These are phyloP conservation scores for Coleophoma eucalyptorum DNA, from an alignment of 2,329 filamentous ascomycete species.

Conservation along the genomic window DNA sequence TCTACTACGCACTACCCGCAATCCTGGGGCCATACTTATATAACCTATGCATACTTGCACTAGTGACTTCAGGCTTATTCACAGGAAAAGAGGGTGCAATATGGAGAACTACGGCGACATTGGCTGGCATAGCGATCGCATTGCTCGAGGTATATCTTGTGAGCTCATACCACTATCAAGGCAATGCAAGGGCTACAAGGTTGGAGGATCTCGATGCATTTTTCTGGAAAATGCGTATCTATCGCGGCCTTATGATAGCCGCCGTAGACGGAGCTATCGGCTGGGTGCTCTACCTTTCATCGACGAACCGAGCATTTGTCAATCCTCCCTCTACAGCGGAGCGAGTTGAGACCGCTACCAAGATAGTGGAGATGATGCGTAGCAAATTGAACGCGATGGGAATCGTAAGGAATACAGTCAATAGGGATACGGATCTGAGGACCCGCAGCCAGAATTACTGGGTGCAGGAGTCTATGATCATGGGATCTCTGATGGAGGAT, in stretches of 20 bases:
- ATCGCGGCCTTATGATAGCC: constrained; percentile 62
- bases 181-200: constrained; percentile 59
- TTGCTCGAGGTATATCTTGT: constrained; percentile 64
- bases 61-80: constrained; percentile 67
- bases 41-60: constrained; percentile 69
- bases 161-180: constrained; percentile 59
- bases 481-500: constrained; percentile 75
- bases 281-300: constrained; percentile 67
- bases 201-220: constrained; percentile 64
- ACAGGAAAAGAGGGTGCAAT: constrained; percentile 58
- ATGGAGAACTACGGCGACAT: constrained; percentile 70
- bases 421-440: constrained; percentile 70
- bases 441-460: constrained; percentile 69
- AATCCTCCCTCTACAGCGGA: constrained; percentile 57
- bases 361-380: constrained; percentile 53
- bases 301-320: constrained; percentile 76
- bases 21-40: constrained; percentile 74
- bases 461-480: constrained; percentile 70
- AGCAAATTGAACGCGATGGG: constrained; percentile 69
- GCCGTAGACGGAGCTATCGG: constrained; percentile 61
- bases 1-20: constrained; percentile 75
- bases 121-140: constrained; percentile 55
- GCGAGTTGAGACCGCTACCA: constrained; percentile 58
- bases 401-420: constrained; percentile 75
- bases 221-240: constrained; percentile 64